These are phyloP conservation scores for Calocybe indica DNA, from an alignment of 768 basidiomycete species.

Conservation along the genomic window DNA sequence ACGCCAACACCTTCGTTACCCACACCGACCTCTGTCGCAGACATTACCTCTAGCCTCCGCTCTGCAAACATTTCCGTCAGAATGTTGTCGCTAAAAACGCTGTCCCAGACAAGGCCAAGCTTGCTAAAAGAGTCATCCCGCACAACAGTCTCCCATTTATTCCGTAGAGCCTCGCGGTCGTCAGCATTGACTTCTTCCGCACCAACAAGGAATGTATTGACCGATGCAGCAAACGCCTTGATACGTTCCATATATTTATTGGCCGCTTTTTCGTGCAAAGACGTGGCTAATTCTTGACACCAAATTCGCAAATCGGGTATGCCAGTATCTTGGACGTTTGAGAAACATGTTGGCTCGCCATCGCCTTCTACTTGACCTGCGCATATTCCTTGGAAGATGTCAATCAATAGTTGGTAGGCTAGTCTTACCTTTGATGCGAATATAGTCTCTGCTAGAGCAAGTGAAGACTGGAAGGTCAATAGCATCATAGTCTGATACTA, in stretches of 20 bases:
- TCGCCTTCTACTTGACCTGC: conserved; percentile 56
- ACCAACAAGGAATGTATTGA: conserved; percentile 43
- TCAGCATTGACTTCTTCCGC: conserved; percentile 44
- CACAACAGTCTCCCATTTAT: conserved; percentile 33
- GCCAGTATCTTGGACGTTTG: conserved; percentile 44
- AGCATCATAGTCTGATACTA: conserved; percentile 44
- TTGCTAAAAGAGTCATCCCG: too few relatives aligned
- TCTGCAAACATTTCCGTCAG: conserved; percentile 5
- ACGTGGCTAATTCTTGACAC: conserved; percentile 50
- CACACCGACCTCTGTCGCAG: conserved; percentile 33
- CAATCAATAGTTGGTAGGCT: neutral
- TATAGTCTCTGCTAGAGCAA: conserved; percentile 55
- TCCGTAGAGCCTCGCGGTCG: conserved; percentile 45
- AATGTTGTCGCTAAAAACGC: too few relatives aligned
- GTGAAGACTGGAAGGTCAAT: conserved; percentile 63
- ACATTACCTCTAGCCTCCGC: conserved; percentile 29
- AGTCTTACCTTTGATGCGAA: conserved; percentile 41
- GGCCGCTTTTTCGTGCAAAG: conserved; percentile 43
- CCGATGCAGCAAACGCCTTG: conserved; percentile 40
- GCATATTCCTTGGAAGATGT: neutral
- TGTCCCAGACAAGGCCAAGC: too few relatives aligned
- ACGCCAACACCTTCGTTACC: conserved; percentile 39
- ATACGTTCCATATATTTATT: conserved; percentile 41
- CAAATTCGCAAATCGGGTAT: conserved; percentile 52
- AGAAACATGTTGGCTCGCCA: conserved; percentile 51